Evolutionary conservation across 2,329 filamentous ascomycete species (phyloP), one percentile per base, ranked within the genome.

Genomic region (Penicillium decumbens): DNA sequence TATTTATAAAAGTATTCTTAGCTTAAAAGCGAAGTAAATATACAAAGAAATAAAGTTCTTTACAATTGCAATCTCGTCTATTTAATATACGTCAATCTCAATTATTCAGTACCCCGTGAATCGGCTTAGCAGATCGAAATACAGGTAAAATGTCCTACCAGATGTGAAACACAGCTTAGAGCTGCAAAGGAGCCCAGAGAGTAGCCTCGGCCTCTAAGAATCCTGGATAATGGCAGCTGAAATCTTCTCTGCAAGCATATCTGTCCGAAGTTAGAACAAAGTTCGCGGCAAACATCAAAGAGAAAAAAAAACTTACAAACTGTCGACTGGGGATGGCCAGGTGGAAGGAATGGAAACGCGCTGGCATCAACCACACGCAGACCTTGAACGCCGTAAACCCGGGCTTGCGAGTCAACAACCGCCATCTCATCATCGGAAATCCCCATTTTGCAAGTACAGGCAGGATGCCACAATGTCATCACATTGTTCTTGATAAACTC

Each of bases 321-420:
- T 28, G 58, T 56, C 5, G 56, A 58, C 33, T 60, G 68, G 1
- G 71, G 70, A 62, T 75, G 71, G 10, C 72, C 73, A 6, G 72
- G 72, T 1, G 69, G 65, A 15, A 68, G 49, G 15, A 69, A 63
- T 2, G 70, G 69, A 42, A 72, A 69, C 0, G 64, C 54, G 25
- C 63, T 66, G 4, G 65, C 62, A 59, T 71, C 68, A 8, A 70
- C 66, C 1, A 70, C 66, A 2, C 68, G 57, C 50, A 71, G 44
- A 6, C 55, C 53, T 3, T 60, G 10, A 1, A 67, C 60, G 0
- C 67, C 66, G 53, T 55, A 64, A 5, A 70, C 66, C 3, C 56
- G 54, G 9, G 63, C 63, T 27, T 60, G 48, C 1, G 51, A 56
- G 46, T 71, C 66, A 27, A 71, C 55, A 3, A 69, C 68, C 15